Percentiles rank a stretch among this genome's conserved stretches.
Evolutionary conservation across 371 early-diverging fungal genomes (phyloP).

Genomic region (Lichtheimia ramosa): DNA sequence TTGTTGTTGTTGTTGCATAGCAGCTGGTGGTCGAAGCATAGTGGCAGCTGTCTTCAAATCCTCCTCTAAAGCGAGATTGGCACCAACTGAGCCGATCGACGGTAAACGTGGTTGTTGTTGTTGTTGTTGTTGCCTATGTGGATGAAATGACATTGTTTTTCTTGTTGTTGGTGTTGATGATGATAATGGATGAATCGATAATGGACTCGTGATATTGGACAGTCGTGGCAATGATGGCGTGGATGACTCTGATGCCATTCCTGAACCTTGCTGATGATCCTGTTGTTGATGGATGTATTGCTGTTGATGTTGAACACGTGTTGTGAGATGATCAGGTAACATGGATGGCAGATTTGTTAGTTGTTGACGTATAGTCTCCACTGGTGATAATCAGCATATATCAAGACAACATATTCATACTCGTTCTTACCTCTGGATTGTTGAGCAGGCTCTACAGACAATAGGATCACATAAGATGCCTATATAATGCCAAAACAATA

Average conservation of each 20-base stretch:
- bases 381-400: too few relatives aligned
- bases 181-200: not conserved
- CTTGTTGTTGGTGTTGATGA: not conserved
- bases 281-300: not conserved
- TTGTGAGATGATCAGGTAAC: not conserved
- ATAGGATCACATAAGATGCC: not conserved
- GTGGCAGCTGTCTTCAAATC: too few relatives aligned
- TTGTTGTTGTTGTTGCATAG: not conserved
- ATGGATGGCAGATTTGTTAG: too few relatives aligned
- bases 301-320: not conserved
- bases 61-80: not conserved
- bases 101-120: constrained; percentile 4
- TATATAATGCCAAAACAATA: not conserved
- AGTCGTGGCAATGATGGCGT: not conserved
- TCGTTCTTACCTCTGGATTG: not conserved
- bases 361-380: too few relatives aligned
- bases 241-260: not conserved
- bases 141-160: not conserved
- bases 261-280: not conserved
- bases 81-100: constrained; percentile 2
- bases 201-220: not conserved
- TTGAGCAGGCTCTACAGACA: not conserved
- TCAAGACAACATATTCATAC: too few relatives aligned
- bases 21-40: not conserved
- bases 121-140: not conserved